phyloP scores from a whole-genome alignment of 352 stramenopile species.

The Saprolegnia diclina region DNA sequence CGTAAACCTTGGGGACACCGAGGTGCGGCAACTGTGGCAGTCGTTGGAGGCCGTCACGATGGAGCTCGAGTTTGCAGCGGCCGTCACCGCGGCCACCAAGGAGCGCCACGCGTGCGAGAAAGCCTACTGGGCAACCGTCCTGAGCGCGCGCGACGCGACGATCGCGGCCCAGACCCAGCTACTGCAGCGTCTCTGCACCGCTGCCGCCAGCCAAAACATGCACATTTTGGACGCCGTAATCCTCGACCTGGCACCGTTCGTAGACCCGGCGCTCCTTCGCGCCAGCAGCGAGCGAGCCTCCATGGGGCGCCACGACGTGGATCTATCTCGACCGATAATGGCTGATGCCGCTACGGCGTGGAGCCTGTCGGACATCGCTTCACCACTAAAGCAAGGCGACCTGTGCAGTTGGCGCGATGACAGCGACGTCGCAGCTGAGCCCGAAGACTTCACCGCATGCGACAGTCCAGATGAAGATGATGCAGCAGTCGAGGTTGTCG shows the following conservation, averaged over 20 bases:
- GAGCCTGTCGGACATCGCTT: no score
- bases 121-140: not conserved
- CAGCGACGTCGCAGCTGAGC: no score
- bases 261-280: not conserved
- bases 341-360: not conserved
- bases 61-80: slow-evolving; percentile 1
- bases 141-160: not conserved
- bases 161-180: not conserved
- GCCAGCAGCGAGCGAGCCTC: not conserved
- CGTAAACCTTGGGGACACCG: not conserved
- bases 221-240: not conserved
- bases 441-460: no score
- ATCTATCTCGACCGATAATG: not conserved
- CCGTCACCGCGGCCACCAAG: not conserved
- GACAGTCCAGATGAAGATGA: no score
- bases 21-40: slow-evolving; percentile 10
- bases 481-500: no score
- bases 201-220: not conserved
- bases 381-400: no score
- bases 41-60: slow-evolving; percentile 2
- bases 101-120: not conserved
- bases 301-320: not conserved
- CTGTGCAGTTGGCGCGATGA: no score
- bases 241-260: not conserved
- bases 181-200: not conserved